Evolutionary conservation across 768 basidiomycete species (phyloP), one percentile per base, ranked within the genome.

Genomic region (Agrocybe praecox): DNA sequence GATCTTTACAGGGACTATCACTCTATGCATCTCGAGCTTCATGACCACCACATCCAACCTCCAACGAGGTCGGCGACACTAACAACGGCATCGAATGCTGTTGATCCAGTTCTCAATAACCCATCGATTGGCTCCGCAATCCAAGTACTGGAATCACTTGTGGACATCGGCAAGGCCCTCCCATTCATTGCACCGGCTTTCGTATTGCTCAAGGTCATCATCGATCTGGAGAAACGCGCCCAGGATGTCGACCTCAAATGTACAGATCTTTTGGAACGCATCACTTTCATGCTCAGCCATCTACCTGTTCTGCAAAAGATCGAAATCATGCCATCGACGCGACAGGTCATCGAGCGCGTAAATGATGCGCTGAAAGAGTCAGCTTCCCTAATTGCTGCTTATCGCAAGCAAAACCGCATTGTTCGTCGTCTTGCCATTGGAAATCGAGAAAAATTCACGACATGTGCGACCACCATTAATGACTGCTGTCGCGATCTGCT

Each of bases 251-350:
- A 77, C 51, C 55, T 67, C 18, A 77, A 77, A 52, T 77, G 75
- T 58, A 71, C 58, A 49, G 76, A 77, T 54, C 64, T 77, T 24
- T 55, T 77, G 36, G 74, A 77, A 45, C 74, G 76, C n/a, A 69
- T 76, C 62, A 73, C 71, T 8, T 77, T 77, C 68, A 76, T 76
- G 75, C 67, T 76, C 48, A 68, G 73, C 51, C 74, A 77, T 49
- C 65, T 77, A 32, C 70, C 73, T 7, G 61, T 69, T 15, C 63
- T 77, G 21, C 64, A 68, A 56, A 65, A 67, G 32, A 61, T 76
- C 40, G 68, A 72, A 46, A 65, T 74, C 56, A 67, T 70, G 60
- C 63, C 69, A 12, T 54, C 72, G 4, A 77, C 74, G 10, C 61
- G 67, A 23, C 70, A 69, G 54, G 75, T 77, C 22, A 64, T 77